These are phyloP conservation scores for Cladorrhinum samala DNA, from an alignment of 495 filamentous ascomycete species.

Conservation along the genomic window DNA sequence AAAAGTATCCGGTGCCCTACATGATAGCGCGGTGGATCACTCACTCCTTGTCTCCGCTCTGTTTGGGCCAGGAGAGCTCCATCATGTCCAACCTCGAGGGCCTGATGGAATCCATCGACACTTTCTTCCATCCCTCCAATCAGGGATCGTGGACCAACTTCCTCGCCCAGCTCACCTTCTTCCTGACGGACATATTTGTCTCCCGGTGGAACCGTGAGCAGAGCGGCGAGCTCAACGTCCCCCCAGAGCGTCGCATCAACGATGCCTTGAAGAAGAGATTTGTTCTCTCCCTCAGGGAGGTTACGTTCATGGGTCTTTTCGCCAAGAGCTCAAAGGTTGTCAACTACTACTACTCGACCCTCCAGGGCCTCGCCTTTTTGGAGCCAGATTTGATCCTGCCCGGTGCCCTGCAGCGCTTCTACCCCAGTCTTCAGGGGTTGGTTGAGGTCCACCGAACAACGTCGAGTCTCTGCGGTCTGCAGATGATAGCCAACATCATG, in stretches of 20 bases:
- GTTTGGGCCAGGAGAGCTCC: conserved; percentile 69
- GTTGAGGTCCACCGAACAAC: conserved; percentile 97
- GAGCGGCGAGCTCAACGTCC: conserved; percentile 82
- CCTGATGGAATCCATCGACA: conserved; percentile 91
- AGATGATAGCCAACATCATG: conserved; percentile 84
- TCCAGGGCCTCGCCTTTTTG: conserved; percentile 83
- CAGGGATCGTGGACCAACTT: conserved; percentile 88
- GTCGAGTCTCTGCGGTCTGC: conserved; percentile 83
- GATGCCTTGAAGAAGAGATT: conserved; percentile 79
- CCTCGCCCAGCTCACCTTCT: conserved; percentile 84
- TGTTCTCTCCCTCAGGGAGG: conserved; percentile 83
- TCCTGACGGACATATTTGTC: conserved; percentile 91
- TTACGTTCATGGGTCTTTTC: conserved; percentile 97
- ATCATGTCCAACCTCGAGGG: conserved; percentile 83
- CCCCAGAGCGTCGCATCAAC: conserved; percentile 70
- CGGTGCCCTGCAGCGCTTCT: conserved; percentile 90
- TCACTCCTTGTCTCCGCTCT: conserved; percentile 84
- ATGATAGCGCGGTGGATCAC: conserved; percentile 94
- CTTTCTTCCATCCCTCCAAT: conserved; percentile 98
- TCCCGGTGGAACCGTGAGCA: conserved; percentile 96
- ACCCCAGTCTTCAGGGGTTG: conserved; percentile 89
- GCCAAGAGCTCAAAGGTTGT: conserved; percentile 88
- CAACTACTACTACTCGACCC: conserved; percentile 80
- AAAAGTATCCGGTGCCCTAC: conserved; percentile 87
- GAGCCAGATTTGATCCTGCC: conserved; percentile 91